phyloP scores from a whole-genome alignment of 2,329 filamentous ascomycete genomes.

The Coniochaeta sp. region DNA sequence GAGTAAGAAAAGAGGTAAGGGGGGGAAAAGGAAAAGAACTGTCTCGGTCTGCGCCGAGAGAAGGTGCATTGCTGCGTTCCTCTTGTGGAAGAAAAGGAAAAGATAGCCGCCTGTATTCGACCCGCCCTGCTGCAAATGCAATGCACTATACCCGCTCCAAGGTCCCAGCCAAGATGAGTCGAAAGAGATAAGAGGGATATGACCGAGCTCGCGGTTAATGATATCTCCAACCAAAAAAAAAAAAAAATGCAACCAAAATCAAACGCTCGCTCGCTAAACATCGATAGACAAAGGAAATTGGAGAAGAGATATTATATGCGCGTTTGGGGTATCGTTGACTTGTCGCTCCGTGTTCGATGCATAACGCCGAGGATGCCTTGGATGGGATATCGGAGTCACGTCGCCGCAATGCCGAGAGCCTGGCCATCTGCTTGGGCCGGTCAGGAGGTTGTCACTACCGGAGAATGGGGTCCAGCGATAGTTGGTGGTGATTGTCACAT shows the following conservation, averaged over 20 bases:
- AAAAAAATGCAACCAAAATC: conserved; percentile 26
- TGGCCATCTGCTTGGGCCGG: not conserved
- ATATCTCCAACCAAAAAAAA: conserved; percentile 33
- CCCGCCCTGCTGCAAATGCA: conserved; percentile 45
- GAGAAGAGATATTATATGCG: conserved; percentile 16
- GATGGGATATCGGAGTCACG: conserved; percentile 6
- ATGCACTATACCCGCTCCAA: conserved; percentile 39
- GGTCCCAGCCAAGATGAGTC: conserved; percentile 47
- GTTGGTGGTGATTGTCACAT: conserved; percentile 64
- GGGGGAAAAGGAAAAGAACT: conserved; percentile 17
- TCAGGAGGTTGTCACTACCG: conserved; percentile 36
- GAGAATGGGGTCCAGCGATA: conserved; percentile 36
- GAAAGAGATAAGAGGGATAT: conserved; percentile 23
- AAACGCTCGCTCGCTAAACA: conserved; percentile 33
- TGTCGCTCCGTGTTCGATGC: conserved; percentile 26
- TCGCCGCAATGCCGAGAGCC: conserved; percentile 14
- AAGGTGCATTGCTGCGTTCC: conserved; percentile 56
- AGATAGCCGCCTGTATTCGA: conserved; percentile 35
- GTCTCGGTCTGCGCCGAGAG: conserved; percentile 16
- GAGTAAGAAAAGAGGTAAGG: conserved; percentile 17
- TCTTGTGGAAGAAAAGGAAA: conserved; percentile 34
- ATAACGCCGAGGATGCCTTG: conserved; percentile 26
- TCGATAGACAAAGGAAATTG: conserved; percentile 18
- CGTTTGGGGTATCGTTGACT: conserved; percentile 18
- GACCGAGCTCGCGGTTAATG: conserved; percentile 41